Evolutionary conservation across 441 rosid species (phyloP).

Genomic region (Pelargonium myrrhifolium): DNA sequence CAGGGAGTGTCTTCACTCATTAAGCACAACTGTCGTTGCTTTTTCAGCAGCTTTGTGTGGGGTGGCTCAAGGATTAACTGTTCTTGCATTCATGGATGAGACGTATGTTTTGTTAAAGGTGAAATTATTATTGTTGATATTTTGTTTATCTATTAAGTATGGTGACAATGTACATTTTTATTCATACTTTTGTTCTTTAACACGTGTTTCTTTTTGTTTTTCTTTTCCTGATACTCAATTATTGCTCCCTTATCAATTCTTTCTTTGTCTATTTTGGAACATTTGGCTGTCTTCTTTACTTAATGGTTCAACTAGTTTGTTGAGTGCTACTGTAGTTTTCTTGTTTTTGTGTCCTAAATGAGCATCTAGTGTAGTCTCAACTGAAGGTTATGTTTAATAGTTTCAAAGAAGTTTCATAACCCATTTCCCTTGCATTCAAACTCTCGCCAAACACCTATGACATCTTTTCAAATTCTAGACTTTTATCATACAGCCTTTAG

Average conservation of each 20-base stretch:
- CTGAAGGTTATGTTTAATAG: not conserved
- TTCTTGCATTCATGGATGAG: conserved; percentile 50
- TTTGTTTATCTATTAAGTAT: conserved; percentile 11
- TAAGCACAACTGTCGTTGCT: conserved; percentile 38
- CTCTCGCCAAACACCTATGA: not conserved
- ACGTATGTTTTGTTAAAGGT: conserved; percentile 61
- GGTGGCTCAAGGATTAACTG: conserved; percentile 47
- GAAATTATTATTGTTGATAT: conserved; percentile 16
- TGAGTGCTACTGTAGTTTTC: not conserved
- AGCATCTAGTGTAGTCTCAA: not conserved
- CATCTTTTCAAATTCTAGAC: not conserved
- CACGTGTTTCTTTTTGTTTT: not conserved
- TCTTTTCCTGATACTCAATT: not conserved
- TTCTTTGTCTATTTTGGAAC: too few species aligned
- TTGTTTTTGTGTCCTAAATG: not conserved
- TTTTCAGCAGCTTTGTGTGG: conserved; percentile 50
- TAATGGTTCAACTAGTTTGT: not conserved
- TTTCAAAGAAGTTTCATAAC: not conserved
- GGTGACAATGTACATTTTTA: not conserved
- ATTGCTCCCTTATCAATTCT: too few species aligned
- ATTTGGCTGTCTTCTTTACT: not conserved
- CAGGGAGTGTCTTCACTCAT: conserved; percentile 69
- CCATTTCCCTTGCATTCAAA: not conserved
- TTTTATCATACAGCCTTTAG: not conserved
- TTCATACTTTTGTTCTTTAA: conserved; percentile 1